Evolutionary conservation across 768 basidiomycete species (phyloP).

Genomic region (Trametes villosa): DNA sequence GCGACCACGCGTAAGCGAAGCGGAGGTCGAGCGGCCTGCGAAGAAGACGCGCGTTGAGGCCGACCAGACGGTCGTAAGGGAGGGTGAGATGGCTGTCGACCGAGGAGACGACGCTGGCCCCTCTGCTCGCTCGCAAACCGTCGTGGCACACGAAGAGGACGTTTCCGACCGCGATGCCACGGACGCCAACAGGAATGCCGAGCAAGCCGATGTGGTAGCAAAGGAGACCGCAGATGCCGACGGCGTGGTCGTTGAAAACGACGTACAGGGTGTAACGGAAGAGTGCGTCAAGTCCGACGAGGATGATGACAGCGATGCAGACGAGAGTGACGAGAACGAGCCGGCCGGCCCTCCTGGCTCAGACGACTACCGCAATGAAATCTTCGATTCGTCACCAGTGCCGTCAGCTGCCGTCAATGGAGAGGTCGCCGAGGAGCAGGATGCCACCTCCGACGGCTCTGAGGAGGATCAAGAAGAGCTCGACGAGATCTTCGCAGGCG

Average conservation of each 20-base stretch:
- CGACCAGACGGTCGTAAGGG: background rate
- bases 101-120: background rate
- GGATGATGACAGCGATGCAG: background rate
- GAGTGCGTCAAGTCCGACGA: background rate
- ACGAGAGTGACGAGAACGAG: background rate
- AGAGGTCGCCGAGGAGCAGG: background rate
- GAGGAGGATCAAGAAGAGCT: conserved; percentile 2
- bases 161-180: background rate
- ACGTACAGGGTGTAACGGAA: too few relatives aligned
- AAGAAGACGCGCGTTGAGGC: conserved; percentile 11
- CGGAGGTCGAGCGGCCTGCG: background rate
- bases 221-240: background rate
- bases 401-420: too few relatives aligned
- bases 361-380: conserved; percentile 20
- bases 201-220: background rate
- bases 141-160: background rate
- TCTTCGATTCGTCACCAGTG: conserved; percentile 9
- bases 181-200: background rate
- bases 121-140: background rate
- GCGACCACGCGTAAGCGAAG: background rate
- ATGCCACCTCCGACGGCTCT: background rate
- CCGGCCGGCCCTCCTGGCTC: background rate
- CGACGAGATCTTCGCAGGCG: background rate
- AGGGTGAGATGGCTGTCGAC: too few relatives aligned
- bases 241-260: too few relatives aligned